Evolutionary conservation across 106 monocot genomes (phyloP).

Genomic region (Allium fistulosum): DNA sequence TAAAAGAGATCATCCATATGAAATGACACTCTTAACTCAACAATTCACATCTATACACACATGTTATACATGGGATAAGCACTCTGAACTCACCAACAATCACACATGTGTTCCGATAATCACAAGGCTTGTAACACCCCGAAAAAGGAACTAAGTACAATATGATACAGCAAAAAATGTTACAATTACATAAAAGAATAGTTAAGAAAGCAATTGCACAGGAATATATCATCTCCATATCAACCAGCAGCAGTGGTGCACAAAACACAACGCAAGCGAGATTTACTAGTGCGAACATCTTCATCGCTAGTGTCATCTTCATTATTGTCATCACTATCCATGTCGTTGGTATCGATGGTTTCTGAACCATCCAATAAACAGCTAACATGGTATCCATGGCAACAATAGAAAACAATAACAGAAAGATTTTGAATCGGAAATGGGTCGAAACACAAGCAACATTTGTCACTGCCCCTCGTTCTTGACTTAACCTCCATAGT

Average conservation of each 20-base stretch:
- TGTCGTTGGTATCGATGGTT: conserved; percentile 17
- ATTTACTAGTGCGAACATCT: conserved; percentile 11
- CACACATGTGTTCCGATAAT: too few species aligned
- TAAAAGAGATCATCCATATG: too few species aligned
- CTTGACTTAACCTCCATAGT: conserved; percentile 52
- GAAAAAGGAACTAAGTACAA: too few species aligned
- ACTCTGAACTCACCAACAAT: too few species aligned
- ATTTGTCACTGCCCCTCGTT: conserved; percentile 71
- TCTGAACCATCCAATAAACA: conserved; percentile 62
- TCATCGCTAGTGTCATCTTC: conserved; percentile 12
- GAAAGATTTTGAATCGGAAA: conserved; percentile 63
- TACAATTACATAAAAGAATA: too few species aligned
- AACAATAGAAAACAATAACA: conserved; percentile 82
- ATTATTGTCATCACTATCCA: conserved; percentile 23
- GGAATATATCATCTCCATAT: background rate
- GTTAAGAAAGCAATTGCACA: too few species aligned
- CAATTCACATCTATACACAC: too few species aligned
- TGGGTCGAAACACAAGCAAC: conserved; percentile 94
- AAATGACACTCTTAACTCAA: too few species aligned
- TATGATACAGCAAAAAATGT: too few species aligned
- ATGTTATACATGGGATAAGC: too few species aligned
- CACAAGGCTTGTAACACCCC: too few species aligned
- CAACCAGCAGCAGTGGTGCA: conserved; percentile 77
- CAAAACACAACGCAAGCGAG: conserved; percentile 74
- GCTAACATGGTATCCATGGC: conserved; percentile 81